These are phyloP conservation scores for Geosmithia morbida DNA, from an alignment of 2,329 filamentous ascomycete genomes.

Conservation along the genomic window DNA sequence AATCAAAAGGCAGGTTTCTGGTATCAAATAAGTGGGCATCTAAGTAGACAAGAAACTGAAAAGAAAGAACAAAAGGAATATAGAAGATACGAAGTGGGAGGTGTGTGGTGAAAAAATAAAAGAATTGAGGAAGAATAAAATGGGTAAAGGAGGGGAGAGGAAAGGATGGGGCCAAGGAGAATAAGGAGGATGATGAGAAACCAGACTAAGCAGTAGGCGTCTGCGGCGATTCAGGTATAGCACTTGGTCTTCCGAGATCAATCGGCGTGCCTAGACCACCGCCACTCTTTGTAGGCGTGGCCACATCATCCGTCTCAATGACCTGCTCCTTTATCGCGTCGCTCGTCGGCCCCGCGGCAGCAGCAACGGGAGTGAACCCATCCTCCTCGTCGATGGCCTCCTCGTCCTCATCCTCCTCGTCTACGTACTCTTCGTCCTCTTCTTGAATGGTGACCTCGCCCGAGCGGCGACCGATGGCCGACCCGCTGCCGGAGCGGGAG, in stretches of 20 bases:
- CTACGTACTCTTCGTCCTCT: conserved; percentile 39
- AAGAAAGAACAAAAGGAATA: neutral
- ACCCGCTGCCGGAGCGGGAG: conserved; percentile 47
- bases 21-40: neutral
- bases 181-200: neutral
- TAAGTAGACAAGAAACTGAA: neutral
- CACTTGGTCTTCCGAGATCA: neutral
- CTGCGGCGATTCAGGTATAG: neutral
- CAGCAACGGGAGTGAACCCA: conserved; percentile 36
- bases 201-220: neutral
- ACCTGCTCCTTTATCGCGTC: conserved; percentile 32
- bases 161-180: neutral
- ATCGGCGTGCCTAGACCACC: neutral
- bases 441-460: conserved; percentile 63
- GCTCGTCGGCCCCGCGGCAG: conserved; percentile 10
- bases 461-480: conserved; percentile 49
- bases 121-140: neutral
- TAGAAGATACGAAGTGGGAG: too few species aligned
- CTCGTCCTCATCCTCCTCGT: conserved; percentile 24
- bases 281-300: conserved; percentile 6
- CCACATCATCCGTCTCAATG: conserved; percentile 22
- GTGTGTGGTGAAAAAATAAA: neutral
- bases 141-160: neutral
- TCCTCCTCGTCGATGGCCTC: conserved; percentile 42
- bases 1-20: neutral